A percentile compares a stretch with the other conserved stretches of the same genome.
Conservation (phyloP, 2,329 filamentous ascomycete genomes). For the Trichoderma polysporum region DNA sequence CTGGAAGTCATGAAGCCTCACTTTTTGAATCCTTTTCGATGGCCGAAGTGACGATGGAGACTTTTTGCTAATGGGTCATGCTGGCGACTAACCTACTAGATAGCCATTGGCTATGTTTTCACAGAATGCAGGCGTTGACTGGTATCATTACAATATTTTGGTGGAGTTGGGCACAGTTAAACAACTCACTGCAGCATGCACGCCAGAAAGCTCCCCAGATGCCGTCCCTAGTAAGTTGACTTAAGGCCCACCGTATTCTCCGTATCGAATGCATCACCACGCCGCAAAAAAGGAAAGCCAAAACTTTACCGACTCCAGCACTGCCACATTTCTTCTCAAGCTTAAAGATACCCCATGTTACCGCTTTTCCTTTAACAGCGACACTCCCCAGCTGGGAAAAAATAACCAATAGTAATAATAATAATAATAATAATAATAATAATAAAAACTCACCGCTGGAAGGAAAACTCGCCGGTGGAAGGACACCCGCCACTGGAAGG, state of each 20-base stretch:
- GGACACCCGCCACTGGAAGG: neutral
- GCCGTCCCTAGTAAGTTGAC: too few relatives aligned
- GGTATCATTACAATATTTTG: neutral
- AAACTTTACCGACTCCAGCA: neutral
- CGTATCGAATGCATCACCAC: neutral
- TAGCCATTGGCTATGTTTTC: neutral
- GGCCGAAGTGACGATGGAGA: neutral
- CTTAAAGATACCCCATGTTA: neutral
- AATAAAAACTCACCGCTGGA: neutral
- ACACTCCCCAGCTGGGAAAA: neutral
- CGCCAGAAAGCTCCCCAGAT: too few relatives aligned
- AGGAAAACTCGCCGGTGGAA: neutral
- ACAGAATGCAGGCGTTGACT: neutral
- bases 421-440: too few relatives aligned
- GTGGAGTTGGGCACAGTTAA: neutral
- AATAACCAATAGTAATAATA: too few relatives aligned
- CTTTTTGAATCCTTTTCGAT: slow-evolving; percentile 1
- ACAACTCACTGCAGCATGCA: neutral
- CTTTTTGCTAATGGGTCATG: too few relatives aligned
- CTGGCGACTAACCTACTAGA: too few relatives aligned
- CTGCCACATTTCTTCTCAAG: neutral
- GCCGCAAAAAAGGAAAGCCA: neutral
- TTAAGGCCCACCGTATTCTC: neutral
- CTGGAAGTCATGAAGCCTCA: slow-evolving; percentile 6
- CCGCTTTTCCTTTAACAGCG: neutral